Percentiles rank a stretch among this genome's conserved stretches.
phyloP scores from a whole-genome alignment of 2,329 filamentous ascomycete species.

The Penicillium palitans region DNA sequence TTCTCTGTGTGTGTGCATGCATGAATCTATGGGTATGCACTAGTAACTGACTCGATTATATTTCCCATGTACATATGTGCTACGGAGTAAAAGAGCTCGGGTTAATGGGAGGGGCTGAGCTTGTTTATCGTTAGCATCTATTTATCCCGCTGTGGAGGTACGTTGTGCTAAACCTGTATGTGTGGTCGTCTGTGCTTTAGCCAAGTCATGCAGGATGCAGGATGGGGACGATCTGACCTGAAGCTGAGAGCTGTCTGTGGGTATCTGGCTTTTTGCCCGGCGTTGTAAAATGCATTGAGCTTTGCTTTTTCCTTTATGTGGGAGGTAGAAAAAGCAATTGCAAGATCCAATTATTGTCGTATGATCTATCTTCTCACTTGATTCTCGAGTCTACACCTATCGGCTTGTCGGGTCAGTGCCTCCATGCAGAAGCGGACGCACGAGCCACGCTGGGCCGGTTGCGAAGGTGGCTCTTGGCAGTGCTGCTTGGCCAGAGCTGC shows the following conservation, averaged over 20 bases:
- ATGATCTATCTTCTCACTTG: neutral
- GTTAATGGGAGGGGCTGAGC: neutral
- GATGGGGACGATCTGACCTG: slow-evolving; percentile 9
- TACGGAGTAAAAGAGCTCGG: neutral
- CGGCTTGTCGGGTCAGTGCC: slow-evolving; percentile 1
- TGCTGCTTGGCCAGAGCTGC: slow-evolving; percentile 3
- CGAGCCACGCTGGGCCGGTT: slow-evolving; percentile 7
- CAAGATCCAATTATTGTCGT: neutral
- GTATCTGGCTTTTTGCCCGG: neutral
- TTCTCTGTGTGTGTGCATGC: neutral
- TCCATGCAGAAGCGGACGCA: neutral
- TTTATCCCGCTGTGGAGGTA: neutral
- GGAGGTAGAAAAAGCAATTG: neutral
- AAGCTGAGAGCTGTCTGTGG: slow-evolving; percentile 4
- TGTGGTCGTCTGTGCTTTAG: slow-evolving; percentile 5
- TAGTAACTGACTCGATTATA: neutral
- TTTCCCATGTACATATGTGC: neutral
- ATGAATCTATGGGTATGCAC: neutral
- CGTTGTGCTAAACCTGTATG: slow-evolving; percentile 8
- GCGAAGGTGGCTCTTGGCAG: slow-evolving; percentile 3
- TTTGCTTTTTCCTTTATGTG: neutral
- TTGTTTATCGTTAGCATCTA: neutral
- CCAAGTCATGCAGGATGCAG: slow-evolving; percentile 13
- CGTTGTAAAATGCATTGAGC: neutral
- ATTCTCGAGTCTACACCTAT: slow-evolving; percentile 1